A percentile compares a stretch with the other conserved stretches of the same genome.
Evolutionary conservation across 257 asterid genomes (phyloP).

Genomic region (Fraxinus excelsior): DNA sequence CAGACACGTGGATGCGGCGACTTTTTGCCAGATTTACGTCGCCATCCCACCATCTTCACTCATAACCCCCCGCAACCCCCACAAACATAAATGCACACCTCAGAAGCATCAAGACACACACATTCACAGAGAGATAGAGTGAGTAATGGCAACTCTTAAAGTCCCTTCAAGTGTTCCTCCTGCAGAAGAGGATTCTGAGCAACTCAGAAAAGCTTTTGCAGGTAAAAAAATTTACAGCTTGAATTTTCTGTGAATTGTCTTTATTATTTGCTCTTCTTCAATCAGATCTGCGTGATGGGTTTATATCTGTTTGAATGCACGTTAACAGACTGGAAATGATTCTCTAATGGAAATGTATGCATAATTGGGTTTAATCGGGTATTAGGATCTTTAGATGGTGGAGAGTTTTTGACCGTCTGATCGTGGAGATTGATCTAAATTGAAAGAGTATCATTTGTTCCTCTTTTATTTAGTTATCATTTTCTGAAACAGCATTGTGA

Average conservation of each 20-base stretch:
- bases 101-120: background rate
- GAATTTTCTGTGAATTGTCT: background rate
- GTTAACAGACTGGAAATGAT: background rate
- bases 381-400: background rate
- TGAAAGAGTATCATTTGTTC: background rate
- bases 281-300: background rate
- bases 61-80: too few relatives aligned
- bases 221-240: slow-evolving; percentile 35
- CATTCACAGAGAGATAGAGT: background rate
- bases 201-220: slow-evolving; percentile 72
- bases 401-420: background rate
- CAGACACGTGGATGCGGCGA: background rate
- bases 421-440: background rate
- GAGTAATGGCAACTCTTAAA: slow-evolving; percentile 64
- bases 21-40: background rate
- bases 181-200: slow-evolving; percentile 62
- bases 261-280: background rate
- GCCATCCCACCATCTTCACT: background rate
- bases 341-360: background rate
- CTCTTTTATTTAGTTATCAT: background rate
- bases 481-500: background rate
- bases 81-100: background rate
- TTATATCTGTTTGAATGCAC: background rate
- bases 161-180: slow-evolving; percentile 73
- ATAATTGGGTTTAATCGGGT: background rate